Conservation (phyloP, 805 yeast genomes). For the Saturnispora bothae region DNA sequence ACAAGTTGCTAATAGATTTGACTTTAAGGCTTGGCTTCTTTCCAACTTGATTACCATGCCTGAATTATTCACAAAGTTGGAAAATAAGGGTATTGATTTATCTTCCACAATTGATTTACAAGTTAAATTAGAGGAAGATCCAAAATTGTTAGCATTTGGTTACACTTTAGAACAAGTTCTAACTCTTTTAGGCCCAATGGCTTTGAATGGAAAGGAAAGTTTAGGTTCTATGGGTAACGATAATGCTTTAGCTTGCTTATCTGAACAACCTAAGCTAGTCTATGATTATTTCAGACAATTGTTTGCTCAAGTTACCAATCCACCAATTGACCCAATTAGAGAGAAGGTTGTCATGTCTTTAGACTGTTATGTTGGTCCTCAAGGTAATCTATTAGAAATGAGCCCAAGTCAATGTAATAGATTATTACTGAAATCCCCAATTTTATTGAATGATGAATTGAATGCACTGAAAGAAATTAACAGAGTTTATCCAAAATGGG, state of each 20-base stretch:
- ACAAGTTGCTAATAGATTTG: constrained; percentile 69
- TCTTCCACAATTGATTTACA: constrained; percentile 22
- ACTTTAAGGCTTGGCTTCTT: constrained; percentile 87
- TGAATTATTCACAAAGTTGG: constrained; percentile 56
- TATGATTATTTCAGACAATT: constrained; percentile 93
- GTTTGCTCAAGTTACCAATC: constrained; percentile 97
- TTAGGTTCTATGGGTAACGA: constrained; percentile 99
- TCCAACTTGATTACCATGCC: constrained; percentile 80
- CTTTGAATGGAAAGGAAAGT: constrained; percentile 82
- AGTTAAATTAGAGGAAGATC: constrained; percentile 62
- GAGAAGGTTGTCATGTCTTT: constrained; percentile 95
- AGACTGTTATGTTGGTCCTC: constrained; percentile 97
- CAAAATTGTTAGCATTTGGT: constrained; percentile 77
- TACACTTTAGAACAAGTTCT: constrained; percentile 91
- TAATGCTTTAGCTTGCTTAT: constrained; percentile 86
- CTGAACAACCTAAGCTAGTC: constrained; percentile 81
- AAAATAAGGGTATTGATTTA: constrained; percentile 27
- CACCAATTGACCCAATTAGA: constrained; percentile 97
- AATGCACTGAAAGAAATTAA: constrained; percentile 63
- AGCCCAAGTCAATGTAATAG: constrained; percentile 87
- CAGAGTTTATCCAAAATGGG: constrained; percentile 78
- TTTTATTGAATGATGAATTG: constrained; percentile 63
- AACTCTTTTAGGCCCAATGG: constrained; percentile 86
- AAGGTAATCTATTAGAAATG: constrained; percentile 91
- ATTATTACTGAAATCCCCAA: constrained; percentile 72